phyloP scores from a whole-genome alignment of 805 yeast genomes.

The Sugiyamaella lignohabitans region DNA sequence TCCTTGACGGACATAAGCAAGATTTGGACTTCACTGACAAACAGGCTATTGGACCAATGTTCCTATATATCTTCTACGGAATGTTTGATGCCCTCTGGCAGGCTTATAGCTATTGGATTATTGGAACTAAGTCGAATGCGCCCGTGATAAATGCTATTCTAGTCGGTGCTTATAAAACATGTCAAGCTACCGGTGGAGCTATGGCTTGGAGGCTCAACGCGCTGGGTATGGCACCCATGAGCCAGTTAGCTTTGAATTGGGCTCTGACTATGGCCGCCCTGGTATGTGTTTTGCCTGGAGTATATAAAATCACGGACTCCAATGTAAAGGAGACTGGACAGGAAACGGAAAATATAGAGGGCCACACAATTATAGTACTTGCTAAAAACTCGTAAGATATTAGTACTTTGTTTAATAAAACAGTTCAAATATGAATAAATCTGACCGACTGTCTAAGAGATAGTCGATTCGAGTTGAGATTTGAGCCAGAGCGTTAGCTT shows the following conservation, averaged over 20 bases:
- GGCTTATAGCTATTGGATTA: conserved; percentile 48
- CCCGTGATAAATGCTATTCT: conserved; percentile 48
- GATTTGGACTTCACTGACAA: conserved; percentile 42
- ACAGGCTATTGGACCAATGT: conserved; percentile 51
- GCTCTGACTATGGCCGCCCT: conserved; percentile 44
- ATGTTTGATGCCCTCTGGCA: conserved; percentile 55
- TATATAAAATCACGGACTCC: conserved; percentile 35
- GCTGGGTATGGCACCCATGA: conserved; percentile 32
- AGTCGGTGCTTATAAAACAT: conserved; percentile 55
- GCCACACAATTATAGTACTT: no score
- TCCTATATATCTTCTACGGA: conserved; percentile 57
- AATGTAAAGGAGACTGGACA: no score
- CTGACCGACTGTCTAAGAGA: no score
- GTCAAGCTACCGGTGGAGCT: conserved; percentile 60
- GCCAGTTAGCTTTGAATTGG: conserved; percentile 47
- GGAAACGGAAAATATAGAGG: no score
- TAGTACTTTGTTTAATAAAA: no score
- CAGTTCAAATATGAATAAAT: no score
- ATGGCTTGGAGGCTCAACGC: conserved; percentile 54
- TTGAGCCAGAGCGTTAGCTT: no score
- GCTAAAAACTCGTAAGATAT: no score
- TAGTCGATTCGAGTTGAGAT: no score
- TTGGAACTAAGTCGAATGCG: conserved; percentile 53
- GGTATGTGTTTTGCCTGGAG: conserved; percentile 43
- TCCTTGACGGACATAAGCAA: conserved; percentile 12